Base-by-base conservation (phyloP, 768 basidiomycete genomes). In the Amanita exitialis region DNA sequence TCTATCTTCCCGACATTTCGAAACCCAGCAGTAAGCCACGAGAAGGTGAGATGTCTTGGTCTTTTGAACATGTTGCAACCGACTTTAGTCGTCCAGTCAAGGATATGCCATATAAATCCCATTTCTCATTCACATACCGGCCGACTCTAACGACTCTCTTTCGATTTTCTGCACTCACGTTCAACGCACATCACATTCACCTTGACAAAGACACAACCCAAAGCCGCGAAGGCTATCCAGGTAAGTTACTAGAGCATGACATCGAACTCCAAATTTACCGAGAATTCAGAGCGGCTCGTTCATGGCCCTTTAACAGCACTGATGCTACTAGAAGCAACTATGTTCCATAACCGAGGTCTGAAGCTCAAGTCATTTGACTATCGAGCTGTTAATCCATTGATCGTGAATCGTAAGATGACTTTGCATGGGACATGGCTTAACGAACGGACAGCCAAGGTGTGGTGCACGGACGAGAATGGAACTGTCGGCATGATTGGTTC, bases 131-230 rank as follows among this genome's bases (percentile, higher is more conserved):
- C 62, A 71, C 67, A 27, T 89, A 81, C 60, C 77, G 66, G 12
- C 89, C 89, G 3, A 79, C 76, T 21, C 65, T 79, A 32, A 80
- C 82, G 7, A 88, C 84, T 0, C 69, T 92, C 18, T 93, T 93
- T 69, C 80, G 88, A 20, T 93, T 85, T 66, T 91, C 88, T 4
- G 87, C 90, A 16, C 70, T 93, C 20, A 91, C 83, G 56, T 90
- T 89, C 69, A 92, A 93, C 58, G 86, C 79, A 10, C 90, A 93
- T 57, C 75, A 80, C 57, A 87, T 93, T 56, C 90, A 93, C 64
- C 75, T 91, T 23, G 87, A 91, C 66, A 79, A 79, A 52, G 78
- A 82, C 20, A 89, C 82, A 60, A 79, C 85, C 5, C 78, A 75
- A 39, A 64, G 67, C 21, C 71, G 68, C 16, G 86, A 92, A 64